These are phyloP conservation scores for Fusarium penzigii DNA, from an alignment of 2,329 filamentous ascomycete species.

Conservation along the genomic window DNA sequence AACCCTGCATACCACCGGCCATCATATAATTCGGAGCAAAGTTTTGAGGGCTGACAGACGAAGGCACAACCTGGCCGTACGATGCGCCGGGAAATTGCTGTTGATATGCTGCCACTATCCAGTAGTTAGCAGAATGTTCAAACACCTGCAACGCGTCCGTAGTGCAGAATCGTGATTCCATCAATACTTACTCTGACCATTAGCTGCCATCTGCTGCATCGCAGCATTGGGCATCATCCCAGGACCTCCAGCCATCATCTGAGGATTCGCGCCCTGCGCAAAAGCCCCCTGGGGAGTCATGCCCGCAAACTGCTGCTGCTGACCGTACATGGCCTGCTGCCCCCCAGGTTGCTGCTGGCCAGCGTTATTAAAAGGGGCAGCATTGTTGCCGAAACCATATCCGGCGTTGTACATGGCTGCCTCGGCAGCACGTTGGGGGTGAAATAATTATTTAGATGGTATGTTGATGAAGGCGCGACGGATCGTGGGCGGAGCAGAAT, in stretches of 20 bases:
- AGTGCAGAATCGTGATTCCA: no score
- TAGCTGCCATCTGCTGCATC: slow-evolving; percentile 60
- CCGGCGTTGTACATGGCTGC: slow-evolving; percentile 53
- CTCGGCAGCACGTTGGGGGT: slow-evolving; percentile 13
- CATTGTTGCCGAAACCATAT: slow-evolving; percentile 56
- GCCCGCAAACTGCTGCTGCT: slow-evolving; percentile 54
- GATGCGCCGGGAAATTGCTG: slow-evolving; percentile 59
- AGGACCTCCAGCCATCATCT: slow-evolving; percentile 58
- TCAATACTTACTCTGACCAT: slow-evolving; percentile 58
- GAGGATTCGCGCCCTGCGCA: slow-evolving; percentile 50
- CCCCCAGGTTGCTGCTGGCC: slow-evolving; percentile 41
- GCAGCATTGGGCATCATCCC: slow-evolving; percentile 65
- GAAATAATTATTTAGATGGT: no score
- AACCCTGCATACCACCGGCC: slow-evolving; percentile 53
- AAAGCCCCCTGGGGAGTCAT: slow-evolving; percentile 55
- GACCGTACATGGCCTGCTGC: slow-evolving; percentile 61
- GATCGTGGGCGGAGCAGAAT: no score
- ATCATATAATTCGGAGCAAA: slow-evolving; percentile 55
- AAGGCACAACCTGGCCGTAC: slow-evolving; percentile 55
- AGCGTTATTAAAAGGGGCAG: slow-evolving; percentile 52
- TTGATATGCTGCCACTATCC: slow-evolving; percentile 57
- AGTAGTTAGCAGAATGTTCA: slow-evolving; percentile 11
- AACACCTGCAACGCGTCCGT: no score
- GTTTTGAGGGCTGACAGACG: slow-evolving; percentile 52
- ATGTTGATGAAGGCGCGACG: no score